Evolutionary conservation across 2,329 filamentous ascomycete species (phyloP).

Genomic region (Xylaria sp.): DNA sequence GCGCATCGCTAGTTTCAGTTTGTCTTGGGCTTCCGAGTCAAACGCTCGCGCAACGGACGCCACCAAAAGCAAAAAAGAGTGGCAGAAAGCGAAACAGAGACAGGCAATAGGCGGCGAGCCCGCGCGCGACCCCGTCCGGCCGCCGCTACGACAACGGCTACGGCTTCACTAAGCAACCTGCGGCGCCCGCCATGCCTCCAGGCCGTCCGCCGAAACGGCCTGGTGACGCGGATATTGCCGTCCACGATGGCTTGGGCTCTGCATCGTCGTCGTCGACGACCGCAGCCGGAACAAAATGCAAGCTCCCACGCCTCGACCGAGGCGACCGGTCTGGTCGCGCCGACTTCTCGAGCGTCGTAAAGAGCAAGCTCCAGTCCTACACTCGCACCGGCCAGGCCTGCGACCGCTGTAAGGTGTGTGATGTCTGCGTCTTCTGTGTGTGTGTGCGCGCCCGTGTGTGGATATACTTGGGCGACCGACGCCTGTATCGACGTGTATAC

Average conservation of each 20-base stretch:
- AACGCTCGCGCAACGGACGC: not conserved
- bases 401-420: constrained; percentile 83
- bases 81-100: not conserved
- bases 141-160: constrained; percentile 25
- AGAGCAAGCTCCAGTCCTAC: constrained; percentile 65
- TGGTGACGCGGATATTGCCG: constrained; percentile 53
- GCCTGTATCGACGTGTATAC: constrained; percentile 6
- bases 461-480: not conserved
- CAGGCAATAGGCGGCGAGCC: not conserved
- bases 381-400: constrained; percentile 83
- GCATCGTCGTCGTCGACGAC: constrained; percentile 18
- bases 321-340: constrained; percentile 52
- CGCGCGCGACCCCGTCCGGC: constrained; percentile 5
- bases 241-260: constrained; percentile 49
- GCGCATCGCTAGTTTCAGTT: constrained; percentile 8
- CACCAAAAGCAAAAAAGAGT: constrained; percentile 8
- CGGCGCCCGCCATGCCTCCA: constrained; percentile 52
- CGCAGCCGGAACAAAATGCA: constrained; percentile 53
- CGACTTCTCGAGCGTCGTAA: constrained; percentile 67
- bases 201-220: constrained; percentile 59
- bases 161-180: constrained; percentile 25
- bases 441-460: not conserved
- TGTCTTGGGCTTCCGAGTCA: constrained; percentile 4
- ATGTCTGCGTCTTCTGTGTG: constrained; percentile 7
- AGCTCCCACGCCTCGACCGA: constrained; percentile 62